A percentile compares a stretch with the other conserved stretches of the same genome.
Evolutionary conservation across 2,329 filamentous ascomycete species (phyloP).

Genomic region (Phialocephala subalpina): DNA sequence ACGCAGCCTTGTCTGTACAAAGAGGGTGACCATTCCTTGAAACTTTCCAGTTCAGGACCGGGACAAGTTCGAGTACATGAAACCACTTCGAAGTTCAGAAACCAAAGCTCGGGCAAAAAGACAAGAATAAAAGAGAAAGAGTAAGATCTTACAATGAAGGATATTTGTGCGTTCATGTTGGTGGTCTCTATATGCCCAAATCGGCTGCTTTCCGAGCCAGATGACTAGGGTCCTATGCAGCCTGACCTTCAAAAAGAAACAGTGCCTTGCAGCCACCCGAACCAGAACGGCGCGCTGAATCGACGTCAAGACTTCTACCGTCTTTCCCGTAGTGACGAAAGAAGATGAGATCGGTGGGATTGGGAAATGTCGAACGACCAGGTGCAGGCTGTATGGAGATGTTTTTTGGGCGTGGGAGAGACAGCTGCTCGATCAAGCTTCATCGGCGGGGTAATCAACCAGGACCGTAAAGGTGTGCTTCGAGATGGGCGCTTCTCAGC

Average conservation of each 20-base stretch:
- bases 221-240: constrained; percentile 40
- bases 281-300: constrained; percentile 19
- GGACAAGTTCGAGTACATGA: not conserved
- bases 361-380: not conserved
- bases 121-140: constrained; percentile 5
- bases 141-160: constrained; percentile 59
- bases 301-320: constrained; percentile 17
- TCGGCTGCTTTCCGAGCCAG: constrained; percentile 30
- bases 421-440: not conserved
- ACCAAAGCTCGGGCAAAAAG: not conserved
- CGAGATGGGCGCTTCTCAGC: constrained; percentile 26
- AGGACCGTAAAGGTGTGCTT: not conserved
- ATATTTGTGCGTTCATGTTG: constrained; percentile 65
- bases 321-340: not conserved
- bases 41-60: not conserved
- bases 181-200: constrained; percentile 30
- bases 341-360: not conserved
- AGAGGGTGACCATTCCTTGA: not conserved
- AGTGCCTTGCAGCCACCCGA: constrained; percentile 44
- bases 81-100: not conserved
- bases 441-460: constrained; percentile 17
- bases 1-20: constrained; percentile 1
- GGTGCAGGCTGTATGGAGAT: constrained; percentile 5
- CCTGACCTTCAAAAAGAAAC: constrained; percentile 30
- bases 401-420: not conserved